phyloP scores from a whole-genome alignment of 306 rosid genomes.

The Urtica urens region DNA sequence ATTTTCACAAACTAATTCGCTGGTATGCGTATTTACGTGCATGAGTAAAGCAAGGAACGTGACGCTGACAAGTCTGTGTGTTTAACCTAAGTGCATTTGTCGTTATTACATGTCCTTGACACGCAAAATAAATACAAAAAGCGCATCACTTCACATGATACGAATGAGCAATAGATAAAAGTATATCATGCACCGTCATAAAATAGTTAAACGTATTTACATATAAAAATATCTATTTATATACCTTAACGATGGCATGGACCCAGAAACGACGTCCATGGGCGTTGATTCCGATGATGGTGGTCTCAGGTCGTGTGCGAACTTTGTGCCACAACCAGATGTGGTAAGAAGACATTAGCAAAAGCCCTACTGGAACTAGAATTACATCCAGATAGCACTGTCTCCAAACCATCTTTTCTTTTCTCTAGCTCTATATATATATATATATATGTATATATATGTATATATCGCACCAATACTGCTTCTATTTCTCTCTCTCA shows the following conservation, averaged over 20 bases:
- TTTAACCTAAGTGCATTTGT: no score
- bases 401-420: conserved; percentile 62
- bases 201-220: no score
- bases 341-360: conserved; percentile 48
- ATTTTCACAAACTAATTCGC: no score
- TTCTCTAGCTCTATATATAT: not conserved
- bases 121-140: no score
- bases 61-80: no score
- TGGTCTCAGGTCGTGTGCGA: conserved; percentile 50
- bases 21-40: no score
- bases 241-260: conserved; percentile 66
- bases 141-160: no score
- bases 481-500: not conserved
- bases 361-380: conserved; percentile 61
- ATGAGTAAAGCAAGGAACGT: no score
- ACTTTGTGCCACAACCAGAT: conserved; percentile 71
- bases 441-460: conserved; percentile 1
- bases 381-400: conserved; percentile 74
- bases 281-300: conserved; percentile 74
- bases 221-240: not conserved
- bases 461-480: not conserved
- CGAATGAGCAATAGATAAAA: no score
- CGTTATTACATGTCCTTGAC: no score
- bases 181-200: no score
- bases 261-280: conserved; percentile 78